Conservation (phyloP, 169 alveolate species). For the Plasmodium inui region DNA sequence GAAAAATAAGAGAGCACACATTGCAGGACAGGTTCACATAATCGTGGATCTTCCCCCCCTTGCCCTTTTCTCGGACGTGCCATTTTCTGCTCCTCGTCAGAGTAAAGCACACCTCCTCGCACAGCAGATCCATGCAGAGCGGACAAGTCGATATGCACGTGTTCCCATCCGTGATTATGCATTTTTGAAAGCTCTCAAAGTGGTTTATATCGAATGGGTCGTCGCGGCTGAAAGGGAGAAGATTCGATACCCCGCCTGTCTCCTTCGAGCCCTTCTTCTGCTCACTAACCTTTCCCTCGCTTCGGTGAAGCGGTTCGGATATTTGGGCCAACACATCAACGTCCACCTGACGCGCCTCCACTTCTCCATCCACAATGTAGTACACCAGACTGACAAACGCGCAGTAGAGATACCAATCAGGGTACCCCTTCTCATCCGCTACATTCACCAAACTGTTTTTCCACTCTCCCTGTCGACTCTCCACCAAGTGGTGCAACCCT, state of each 20-base stretch:
- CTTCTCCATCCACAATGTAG: slow-evolving; percentile 20
- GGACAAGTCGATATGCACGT: slow-evolving; percentile 45
- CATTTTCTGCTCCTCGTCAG: slow-evolving; percentile 44
- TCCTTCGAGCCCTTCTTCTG: neutral
- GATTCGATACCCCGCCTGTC: neutral
- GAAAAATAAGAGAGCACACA: slow-evolving; percentile 34
- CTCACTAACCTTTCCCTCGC: neutral
- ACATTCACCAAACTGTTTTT: neutral
- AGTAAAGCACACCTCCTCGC: slow-evolving; percentile 11
- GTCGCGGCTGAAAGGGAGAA: neutral
- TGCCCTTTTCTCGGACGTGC: neutral
- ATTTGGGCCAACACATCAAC: neutral
- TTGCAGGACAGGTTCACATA: slow-evolving; percentile 56
- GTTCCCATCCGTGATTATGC: slow-evolving; percentile 34
- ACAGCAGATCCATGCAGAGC: slow-evolving; percentile 38
- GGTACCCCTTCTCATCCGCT: neutral
- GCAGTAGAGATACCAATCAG: slow-evolving; percentile 50
- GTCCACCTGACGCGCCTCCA: neutral
- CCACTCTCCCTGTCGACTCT: neutral
- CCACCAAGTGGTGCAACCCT: neutral
- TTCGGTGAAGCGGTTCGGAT: neutral
- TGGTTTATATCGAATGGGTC: slow-evolving; percentile 40
- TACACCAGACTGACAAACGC: slow-evolving; percentile 37
- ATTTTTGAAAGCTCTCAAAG: slow-evolving; percentile 25
- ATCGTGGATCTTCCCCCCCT: neutral